Conservation (phyloP, 768 basidiomycete species). For the Lyophyllum shimeji region DNA sequence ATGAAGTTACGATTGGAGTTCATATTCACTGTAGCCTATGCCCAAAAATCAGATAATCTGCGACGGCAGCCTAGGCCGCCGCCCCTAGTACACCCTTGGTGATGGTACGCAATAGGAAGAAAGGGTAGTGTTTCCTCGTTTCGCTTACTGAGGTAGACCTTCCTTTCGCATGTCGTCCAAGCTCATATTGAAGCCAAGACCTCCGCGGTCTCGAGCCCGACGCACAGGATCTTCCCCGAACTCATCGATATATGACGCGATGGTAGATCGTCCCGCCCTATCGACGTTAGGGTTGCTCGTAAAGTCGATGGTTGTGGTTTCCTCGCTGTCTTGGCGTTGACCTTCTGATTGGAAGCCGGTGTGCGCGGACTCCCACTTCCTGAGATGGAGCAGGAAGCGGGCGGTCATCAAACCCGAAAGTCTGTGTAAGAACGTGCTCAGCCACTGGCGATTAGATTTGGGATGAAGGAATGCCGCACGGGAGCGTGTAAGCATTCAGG, state of each 20-base stretch:
- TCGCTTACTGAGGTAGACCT: neutral
- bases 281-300: neutral
- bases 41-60: neutral
- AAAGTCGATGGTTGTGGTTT: slow-evolving; percentile 4
- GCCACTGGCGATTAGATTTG: neutral
- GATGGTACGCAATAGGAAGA: too few relatives aligned
- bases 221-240: slow-evolving; percentile 17
- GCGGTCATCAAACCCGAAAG: slow-evolving; percentile 18
- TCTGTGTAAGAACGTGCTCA: neutral
- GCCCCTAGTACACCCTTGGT: too few relatives aligned
- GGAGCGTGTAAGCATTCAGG: slow-evolving; percentile 24
- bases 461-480: slow-evolving; percentile 15
- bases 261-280: neutral
- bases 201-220: neutral
- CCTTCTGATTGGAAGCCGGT: neutral
- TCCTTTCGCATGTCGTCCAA: neutral
- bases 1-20: slow-evolving; percentile 11
- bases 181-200: neutral
- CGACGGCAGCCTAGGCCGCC: too few relatives aligned
- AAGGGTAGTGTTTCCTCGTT: too few relatives aligned
- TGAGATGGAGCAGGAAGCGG: slow-evolving; percentile 18
- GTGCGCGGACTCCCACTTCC: slow-evolving; percentile 16
- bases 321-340: neutral
- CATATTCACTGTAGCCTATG: neutral
- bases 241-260: slow-evolving; percentile 2